Evolutionary conservation across 1,284 basidiomycete species (phyloP), one percentile per base, ranked within the genome.

Genomic region (Bjerkandera adusta): DNA sequence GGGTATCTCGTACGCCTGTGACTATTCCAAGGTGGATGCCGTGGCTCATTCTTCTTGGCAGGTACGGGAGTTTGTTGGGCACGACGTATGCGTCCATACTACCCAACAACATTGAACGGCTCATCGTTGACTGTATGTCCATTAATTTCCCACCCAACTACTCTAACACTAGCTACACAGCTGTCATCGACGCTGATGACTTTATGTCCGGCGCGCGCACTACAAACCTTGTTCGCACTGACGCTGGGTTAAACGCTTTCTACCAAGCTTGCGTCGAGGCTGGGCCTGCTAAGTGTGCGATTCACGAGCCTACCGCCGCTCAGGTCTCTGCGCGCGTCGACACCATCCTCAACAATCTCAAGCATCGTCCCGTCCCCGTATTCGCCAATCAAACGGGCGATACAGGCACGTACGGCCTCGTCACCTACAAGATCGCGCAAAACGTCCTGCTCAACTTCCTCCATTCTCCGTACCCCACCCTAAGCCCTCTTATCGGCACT

Each of bases 51-150:
- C n/a, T n/a, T n/a, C 27, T 13, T 13, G 11, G 30, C 34, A 57
- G 57, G 2, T 61, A 60, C 49, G 56, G 57, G 13, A 54, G 50
- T 10, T 35, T 56, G 15, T 41, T 58, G n/a, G 57, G 57, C 12
- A 50, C 48, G 35, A 57, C 56, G 53, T 58, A 48, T 27, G 32
- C 18, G 18, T 10, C 24, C 20, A 2, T 27, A 8, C n/a, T 22
- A 20, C 22, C 45, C 43, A 29, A 55, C 22, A 50, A 53, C 13
- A 43, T 55, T 5, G 51, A 42, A 3, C 48, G 53, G n/a, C 11
- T 55, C 29, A 34, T 55, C 25, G 24, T 52, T 24, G 53, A 55
- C 30, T 51, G 45, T 41, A 42, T 15, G 20, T 15, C 24, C n/a
- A n/a, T 6, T 22, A 7, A 21, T 13, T 3, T n/a, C 22, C 4